These are phyloP conservation scores for Ganoderma lucidum DNA, from an alignment of 1,284 basidiomycete genomes.

Conservation along the genomic window DNA sequence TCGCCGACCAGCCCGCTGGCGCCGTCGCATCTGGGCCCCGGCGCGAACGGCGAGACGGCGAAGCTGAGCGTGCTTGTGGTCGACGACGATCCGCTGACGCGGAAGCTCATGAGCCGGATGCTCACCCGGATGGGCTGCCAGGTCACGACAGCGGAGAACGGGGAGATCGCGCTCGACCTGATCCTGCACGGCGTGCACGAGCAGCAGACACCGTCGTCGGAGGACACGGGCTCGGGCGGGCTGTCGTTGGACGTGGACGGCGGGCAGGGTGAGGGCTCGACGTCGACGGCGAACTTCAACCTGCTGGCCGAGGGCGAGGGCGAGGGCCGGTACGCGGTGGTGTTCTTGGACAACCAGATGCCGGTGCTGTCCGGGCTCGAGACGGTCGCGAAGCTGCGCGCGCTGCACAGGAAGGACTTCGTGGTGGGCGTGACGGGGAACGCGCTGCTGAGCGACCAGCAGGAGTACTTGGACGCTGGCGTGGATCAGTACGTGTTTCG, in stretches of 20 bases:
- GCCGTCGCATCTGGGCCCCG: slow-evolving; percentile 19
- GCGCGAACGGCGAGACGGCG: slow-evolving; percentile 46
- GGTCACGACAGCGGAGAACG: slow-evolving; percentile 89
- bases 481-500: slow-evolving; percentile 69
- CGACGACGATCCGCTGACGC: slow-evolving; percentile 82
- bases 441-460: slow-evolving; percentile 70
- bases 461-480: slow-evolving; percentile 81
- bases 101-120: slow-evolving; percentile 85
- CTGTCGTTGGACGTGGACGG: slow-evolving; percentile 31
- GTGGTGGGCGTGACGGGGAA: slow-evolving; percentile 85
- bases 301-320: slow-evolving; percentile 22
- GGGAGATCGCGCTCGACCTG: slow-evolving; percentile 81
- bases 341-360: slow-evolving; percentile 92
- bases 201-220: slow-evolving; percentile 43
- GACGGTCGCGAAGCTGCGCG: slow-evolving; percentile 70
- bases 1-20: slow-evolving; percentile 21
- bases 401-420: slow-evolving; percentile 73
- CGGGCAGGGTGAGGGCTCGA: not conserved
- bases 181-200: slow-evolving; percentile 53
- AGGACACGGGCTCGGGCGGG: slow-evolving; percentile 40
- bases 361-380: slow-evolving; percentile 84
- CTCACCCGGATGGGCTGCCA: slow-evolving; percentile 80
- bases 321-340: slow-evolving; percentile 63
- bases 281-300: slow-evolving; percentile 3
- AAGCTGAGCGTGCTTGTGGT: slow-evolving; percentile 74